Evolutionary conservation across 108 stramenopile species (phyloP).

Genomic region (Cyclotella atomus): DNA sequence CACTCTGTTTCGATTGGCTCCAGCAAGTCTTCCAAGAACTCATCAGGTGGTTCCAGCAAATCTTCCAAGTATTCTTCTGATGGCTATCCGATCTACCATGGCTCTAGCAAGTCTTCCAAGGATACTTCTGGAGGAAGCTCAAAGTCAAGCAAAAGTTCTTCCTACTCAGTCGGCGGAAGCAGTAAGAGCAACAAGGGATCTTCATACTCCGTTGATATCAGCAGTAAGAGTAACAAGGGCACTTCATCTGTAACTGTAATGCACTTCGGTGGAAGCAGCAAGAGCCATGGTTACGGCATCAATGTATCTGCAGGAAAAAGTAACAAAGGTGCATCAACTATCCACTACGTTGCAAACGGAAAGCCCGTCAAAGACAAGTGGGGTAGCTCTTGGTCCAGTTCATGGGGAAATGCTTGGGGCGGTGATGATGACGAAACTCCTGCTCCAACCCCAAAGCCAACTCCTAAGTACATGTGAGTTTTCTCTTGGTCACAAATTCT

Average conservation of each 20-base stretch:
- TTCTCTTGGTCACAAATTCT: no score
- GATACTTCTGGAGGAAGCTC: background rate
- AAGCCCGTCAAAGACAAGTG: background rate
- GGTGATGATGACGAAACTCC: background rate
- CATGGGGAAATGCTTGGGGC: constrained; percentile 3
- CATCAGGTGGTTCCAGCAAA: background rate
- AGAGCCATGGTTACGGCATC: constrained; percentile 1
- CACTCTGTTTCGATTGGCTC: background rate
- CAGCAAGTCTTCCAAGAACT: background rate
- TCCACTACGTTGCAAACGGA: constrained; percentile 1
- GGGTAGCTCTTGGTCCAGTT: background rate
- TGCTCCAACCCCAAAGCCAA: background rate
- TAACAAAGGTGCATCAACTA: background rate
- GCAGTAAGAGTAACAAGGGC: background rate
- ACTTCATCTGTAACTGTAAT: constrained; percentile 3
- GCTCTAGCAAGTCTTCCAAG: background rate
- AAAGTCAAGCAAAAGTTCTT: background rate
- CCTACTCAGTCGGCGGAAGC: background rate
- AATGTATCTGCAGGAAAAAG: background rate
- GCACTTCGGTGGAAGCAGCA: background rate
- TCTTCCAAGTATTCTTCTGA: background rate
- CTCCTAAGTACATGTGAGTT: background rate
- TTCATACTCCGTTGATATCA: background rate
- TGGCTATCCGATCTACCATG: background rate
- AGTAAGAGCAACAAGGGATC: background rate